A percentile compares a stretch with the other conserved stretches of the same genome.
These are phyloP conservation scores for Pythium plurisporium DNA, from an alignment of 352 stramenopile genomes.

Conservation along the genomic window DNA sequence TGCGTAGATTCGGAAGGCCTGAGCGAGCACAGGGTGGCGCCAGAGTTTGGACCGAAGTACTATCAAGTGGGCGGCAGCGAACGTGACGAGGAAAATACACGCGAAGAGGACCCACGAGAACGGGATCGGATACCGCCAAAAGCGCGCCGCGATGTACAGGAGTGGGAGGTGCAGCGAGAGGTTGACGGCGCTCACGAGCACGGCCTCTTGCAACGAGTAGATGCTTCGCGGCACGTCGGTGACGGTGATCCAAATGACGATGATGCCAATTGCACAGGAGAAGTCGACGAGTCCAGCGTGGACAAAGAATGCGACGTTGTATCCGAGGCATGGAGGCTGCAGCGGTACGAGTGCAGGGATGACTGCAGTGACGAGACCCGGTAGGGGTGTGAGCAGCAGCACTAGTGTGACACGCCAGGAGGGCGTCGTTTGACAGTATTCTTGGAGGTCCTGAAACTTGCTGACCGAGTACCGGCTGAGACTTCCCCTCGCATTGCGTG, in stretches of 20 bases:
- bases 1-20: background rate
- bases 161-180: background rate
- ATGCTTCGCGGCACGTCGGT: background rate
- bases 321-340: background rate
- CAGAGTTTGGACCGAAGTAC: slow-evolving; percentile 2
- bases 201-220: slow-evolving; percentile 5
- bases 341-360: slow-evolving; percentile 4
- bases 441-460: slow-evolving; percentile 5
- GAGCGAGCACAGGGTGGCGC: background rate
- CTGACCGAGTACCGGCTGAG: slow-evolving; percentile 2
- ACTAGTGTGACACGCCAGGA: slow-evolving; percentile 2
- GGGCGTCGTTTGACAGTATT: background rate
- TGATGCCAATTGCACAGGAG: background rate
- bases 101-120: slow-evolving; percentile 5
- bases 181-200: background rate
- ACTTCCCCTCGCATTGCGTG: no score
- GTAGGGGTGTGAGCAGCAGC: slow-evolving; percentile 4
- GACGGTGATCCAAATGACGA: background rate
- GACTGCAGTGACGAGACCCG: background rate
- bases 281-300: background rate
- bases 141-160: background rate
- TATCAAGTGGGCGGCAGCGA: slow-evolving; percentile 1
- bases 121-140: slow-evolving; percentile 15
- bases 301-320: slow-evolving; percentile 6
- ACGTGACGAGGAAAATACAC: background rate